Percentiles rank a stretch among this genome's conserved stretches.
Evolutionary conservation across 2,329 filamentous ascomycete genomes (phyloP).

Genomic region (Pseudocercospora macadamiae): DNA sequence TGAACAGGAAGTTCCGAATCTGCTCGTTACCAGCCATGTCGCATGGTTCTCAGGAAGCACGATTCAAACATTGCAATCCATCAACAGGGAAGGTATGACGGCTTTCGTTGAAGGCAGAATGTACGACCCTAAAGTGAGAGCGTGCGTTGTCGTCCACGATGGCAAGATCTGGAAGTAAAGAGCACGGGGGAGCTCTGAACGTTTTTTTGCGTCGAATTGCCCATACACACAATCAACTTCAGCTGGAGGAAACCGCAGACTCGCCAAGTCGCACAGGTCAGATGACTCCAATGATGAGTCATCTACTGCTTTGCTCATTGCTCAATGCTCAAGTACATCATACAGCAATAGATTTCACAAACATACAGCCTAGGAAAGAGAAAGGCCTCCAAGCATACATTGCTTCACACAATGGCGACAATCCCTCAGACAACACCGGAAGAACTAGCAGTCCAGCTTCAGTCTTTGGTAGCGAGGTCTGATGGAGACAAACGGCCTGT

Average conservation of each 20-base stretch:
- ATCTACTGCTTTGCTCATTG: no score
- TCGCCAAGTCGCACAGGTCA: not conserved
- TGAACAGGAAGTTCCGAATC: conserved; percentile 24
- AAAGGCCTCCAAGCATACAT: no score
- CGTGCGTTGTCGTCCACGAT: conserved; percentile 27
- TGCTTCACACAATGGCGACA: not conserved
- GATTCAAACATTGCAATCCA: conserved; percentile 21
- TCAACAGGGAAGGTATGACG: conserved; percentile 27
- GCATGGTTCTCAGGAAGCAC: conserved; percentile 27
- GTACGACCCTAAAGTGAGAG: conserved; percentile 25
- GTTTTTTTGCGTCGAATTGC: no score
- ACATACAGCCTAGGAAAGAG: no score
- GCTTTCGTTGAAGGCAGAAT: conserved; percentile 26
- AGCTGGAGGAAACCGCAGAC: no score
- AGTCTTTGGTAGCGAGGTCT: not conserved
- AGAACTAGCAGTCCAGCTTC: not conserved
- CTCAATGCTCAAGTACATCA: no score
- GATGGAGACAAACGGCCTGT: not conserved
- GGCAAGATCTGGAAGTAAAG: conserved; percentile 30
- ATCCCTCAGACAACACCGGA: not conserved
- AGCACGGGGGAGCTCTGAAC: no score
- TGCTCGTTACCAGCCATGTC: conserved; percentile 25
- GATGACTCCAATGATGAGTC: not conserved
- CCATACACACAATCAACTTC: no score
- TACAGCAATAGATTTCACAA: no score